Base-by-base conservation (phyloP, 257 asterid species). In the Scutellaria barbata region DNA sequence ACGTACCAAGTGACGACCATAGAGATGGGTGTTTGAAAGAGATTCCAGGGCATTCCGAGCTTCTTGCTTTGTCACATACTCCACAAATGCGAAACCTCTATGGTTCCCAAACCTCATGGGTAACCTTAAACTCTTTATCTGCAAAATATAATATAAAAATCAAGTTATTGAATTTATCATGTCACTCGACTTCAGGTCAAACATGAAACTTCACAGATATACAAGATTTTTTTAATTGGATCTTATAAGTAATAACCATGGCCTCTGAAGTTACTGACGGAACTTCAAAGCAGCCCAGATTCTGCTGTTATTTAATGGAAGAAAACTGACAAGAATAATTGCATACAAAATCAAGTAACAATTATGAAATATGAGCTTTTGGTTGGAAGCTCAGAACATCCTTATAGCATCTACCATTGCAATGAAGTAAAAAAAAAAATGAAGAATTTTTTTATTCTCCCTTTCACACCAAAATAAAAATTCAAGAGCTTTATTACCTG, bases 1-100 rank as follows among this genome's bases (percentile, higher is more conserved):
- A 80, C 88, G 7, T 88, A 94, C 99, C 99, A 94, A 73, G 86
- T 82, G 97, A 62, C 99, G 99, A 41, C 98, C 99, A n/a, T 91
- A 95, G 73, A 95, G 86, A 85, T 95, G 99, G 41, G 95, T 82
- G 75, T 69, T 92, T 41, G 96, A 83, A 76, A 92, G 95, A 80
- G 96, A 87, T 82, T 85, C 75, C 60, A 91, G 88, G 68, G 99
- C 99, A 66, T 86, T 92, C 66, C 78, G 80, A 45, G 99, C 89
- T 76, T 95, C 99, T 85, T 95, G 98, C 77, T 92, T 95, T 3
- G 98, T 92, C 20, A 86, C 80, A 18, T 73, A 94, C 83, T 94
- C 99, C 18, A 94, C 89, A 51, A 94, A 94, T 68, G 96, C 96
- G 80, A 94, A 94, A 54, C 99, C 99, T 81, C 96, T 82, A 72